Percentiles rank a stretch among this genome's conserved stretches.
phyloP scores from a whole-genome alignment of 352 stramenopile genomes.

The Phytophthora sp. region DNA sequence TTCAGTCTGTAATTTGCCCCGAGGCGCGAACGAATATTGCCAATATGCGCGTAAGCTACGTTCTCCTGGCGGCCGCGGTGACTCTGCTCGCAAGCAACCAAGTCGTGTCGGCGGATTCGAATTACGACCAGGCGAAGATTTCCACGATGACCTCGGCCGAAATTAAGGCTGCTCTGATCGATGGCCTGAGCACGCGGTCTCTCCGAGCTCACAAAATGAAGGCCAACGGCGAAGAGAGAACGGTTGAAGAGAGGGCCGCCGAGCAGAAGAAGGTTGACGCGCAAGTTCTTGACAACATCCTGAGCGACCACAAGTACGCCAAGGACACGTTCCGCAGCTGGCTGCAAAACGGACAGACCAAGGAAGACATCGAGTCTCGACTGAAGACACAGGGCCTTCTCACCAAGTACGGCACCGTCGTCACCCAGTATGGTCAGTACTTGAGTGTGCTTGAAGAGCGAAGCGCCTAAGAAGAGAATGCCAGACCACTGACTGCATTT shows the following conservation, averaged over 20 bases:
- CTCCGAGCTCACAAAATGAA: conserved; percentile 1
- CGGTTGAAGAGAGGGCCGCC: not conserved
- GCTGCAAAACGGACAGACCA: conserved; percentile 24
- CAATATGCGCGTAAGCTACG: conserved; percentile 12
- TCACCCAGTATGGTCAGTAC: conserved; percentile 22
- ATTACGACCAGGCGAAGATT: not conserved
- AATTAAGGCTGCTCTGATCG: not conserved
- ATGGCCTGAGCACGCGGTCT: not conserved
- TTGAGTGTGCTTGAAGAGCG: conserved; percentile 7
- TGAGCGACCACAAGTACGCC: conserved; percentile 15
- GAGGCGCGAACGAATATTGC: too few species aligned
- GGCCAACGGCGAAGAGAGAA: conserved; percentile 4
- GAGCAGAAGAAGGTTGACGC: conserved; percentile 2
- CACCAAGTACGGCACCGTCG: conserved; percentile 15
- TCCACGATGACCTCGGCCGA: not conserved
- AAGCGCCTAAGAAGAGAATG: not conserved
- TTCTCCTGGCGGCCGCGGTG: conserved; percentile 1
- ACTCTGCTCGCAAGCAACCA: conserved; percentile 4
- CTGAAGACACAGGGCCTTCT: conserved; percentile 1
- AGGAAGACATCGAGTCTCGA: conserved; percentile 20
- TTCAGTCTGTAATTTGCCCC: conserved; percentile 15
- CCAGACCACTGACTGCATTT: not conserved
- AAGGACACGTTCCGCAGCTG: conserved; percentile 20
- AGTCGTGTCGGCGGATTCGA: not conserved
- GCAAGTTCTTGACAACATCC: conserved; percentile 16